phyloP scores from a whole-genome alignment of 129 eudicot genomes.

The Chrysanthemum makinoi region DNA sequence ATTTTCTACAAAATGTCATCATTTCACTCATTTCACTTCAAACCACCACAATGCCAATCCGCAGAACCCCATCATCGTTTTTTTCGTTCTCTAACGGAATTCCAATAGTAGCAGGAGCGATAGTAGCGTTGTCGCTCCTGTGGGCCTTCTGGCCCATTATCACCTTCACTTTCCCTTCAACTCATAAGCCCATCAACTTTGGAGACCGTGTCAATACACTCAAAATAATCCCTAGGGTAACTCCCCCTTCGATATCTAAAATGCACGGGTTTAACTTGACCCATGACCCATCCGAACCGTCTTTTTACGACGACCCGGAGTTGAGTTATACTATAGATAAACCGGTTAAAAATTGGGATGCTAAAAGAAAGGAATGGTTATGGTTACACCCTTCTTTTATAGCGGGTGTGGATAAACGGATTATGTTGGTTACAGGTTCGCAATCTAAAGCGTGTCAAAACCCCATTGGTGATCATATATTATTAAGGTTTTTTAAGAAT shows the following conservation, averaged over 20 bases:
- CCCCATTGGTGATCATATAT: slow-evolving; percentile 67
- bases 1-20: slow-evolving; percentile 29
- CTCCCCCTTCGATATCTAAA: slow-evolving; percentile 13
- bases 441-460: slow-evolving; percentile 69
- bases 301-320: slow-evolving; percentile 49
- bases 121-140: slow-evolving; percentile 35
- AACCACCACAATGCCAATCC: slow-evolving; percentile 13
- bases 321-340: slow-evolving; percentile 31
- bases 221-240: not conserved
- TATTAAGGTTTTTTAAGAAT: slow-evolving; percentile 67
- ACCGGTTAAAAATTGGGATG: slow-evolving; percentile 57
- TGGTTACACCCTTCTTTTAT: slow-evolving; percentile 50
- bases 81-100: slow-evolving; percentile 24
- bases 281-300: slow-evolving; percentile 52
- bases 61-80: slow-evolving; percentile 23
- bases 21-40: slow-evolving; percentile 22
- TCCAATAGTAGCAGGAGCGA: slow-evolving; percentile 30
- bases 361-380: slow-evolving; percentile 60
- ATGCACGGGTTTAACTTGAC: slow-evolving; percentile 17
- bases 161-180: slow-evolving; percentile 8
- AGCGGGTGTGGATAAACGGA: slow-evolving; percentile 38
- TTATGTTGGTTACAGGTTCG: slow-evolving; percentile 65
- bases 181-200: not conserved
- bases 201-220: not conserved
- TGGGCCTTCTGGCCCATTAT: slow-evolving; percentile 47